Evolutionary conservation across 257 asterid species (phyloP), one percentile per base, ranked within the genome.

Genomic region (Ilex aquifolium): DNA sequence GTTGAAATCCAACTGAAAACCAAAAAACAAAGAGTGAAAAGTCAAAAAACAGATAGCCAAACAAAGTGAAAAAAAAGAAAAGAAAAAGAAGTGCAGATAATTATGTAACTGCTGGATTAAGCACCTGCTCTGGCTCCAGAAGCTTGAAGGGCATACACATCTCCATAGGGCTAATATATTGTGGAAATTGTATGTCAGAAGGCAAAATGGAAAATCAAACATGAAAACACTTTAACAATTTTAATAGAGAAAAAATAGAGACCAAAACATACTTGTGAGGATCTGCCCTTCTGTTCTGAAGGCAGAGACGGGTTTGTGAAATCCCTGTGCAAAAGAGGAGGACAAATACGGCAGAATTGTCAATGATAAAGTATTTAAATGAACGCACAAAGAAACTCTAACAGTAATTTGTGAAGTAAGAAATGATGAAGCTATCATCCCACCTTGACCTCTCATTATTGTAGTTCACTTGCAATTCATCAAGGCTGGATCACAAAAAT

Each of bases 381-480:
- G 42, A 36, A 36, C 5, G 5, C 5, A 36, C 42, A 36, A 36
- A 36, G 2, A 36, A 36, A 36, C 5, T 36, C 5, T 36, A 36
- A 36, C 27, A 36, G 42, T 36, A 4, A 8, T 21, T 21, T 36
- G 42, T 36, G 42, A 36, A 1, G 42, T 36, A 36, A 8, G 40
- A 36, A 36, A 36, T 36, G 7, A 36, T 36, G 42, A 36, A 36
- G 42, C 42, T 36, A 36, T 36, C 42, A 36, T 36, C 42, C 42
- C 5, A 93, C 99, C 99, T 80, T 52, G 99, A 93, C 16, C 97
- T 90, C 57, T 93, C 99, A 67, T 90, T 93, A 72, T 93, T 93
- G 72, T 72, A 90, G 72, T 90, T 93, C 77, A 93, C 99, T 84
- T 90, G 97, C 77, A 93, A 73, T 71, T 93, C 99, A 59, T 93